Evolutionary conservation across 2,329 filamentous ascomycete species (phyloP).

Genomic region (Sporothrix brasiliensis): DNA sequence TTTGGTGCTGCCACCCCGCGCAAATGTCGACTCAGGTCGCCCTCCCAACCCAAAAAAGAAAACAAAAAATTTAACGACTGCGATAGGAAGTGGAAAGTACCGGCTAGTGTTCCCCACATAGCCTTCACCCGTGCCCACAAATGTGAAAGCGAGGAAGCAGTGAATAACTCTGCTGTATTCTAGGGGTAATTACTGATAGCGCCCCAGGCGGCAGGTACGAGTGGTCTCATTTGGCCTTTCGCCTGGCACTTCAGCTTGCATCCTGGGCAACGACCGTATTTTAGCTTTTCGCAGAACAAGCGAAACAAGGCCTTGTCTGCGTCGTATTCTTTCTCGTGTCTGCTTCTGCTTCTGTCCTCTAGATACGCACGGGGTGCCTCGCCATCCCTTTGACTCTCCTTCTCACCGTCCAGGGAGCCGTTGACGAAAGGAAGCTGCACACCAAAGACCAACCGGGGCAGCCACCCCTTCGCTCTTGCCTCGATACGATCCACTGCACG

Average conservation of each 20-base stretch:
- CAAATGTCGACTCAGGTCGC: conserved; percentile 30
- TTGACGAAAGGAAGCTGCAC: conserved; percentile 2
- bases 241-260: conserved; percentile 16
- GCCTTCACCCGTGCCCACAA: conserved; percentile 25
- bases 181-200: neutral
- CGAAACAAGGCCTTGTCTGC: conserved; percentile 11
- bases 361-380: conserved; percentile 24
- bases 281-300: conserved; percentile 15
- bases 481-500: conserved; percentile 5
- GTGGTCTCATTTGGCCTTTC: neutral
- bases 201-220: neutral
- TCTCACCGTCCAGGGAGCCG: conserved; percentile 2
- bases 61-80: conserved; percentile 25
- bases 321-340: neutral
- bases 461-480: conserved; percentile 16
- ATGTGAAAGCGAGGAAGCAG: neutral
- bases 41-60: conserved; percentile 34
- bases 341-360: neutral
- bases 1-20: conserved; percentile 20
- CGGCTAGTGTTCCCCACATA: conserved; percentile 18
- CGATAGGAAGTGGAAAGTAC: conserved; percentile 16
- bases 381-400: conserved; percentile 13
- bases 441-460: conserved; percentile 3
- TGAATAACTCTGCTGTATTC: neutral
- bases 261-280: conserved; percentile 9